Percentiles rank a stretch among this genome's conserved stretches.
phyloP scores from a whole-genome alignment of 2,329 filamentous ascomycete species.

The Fusarium oxysporum region DNA sequence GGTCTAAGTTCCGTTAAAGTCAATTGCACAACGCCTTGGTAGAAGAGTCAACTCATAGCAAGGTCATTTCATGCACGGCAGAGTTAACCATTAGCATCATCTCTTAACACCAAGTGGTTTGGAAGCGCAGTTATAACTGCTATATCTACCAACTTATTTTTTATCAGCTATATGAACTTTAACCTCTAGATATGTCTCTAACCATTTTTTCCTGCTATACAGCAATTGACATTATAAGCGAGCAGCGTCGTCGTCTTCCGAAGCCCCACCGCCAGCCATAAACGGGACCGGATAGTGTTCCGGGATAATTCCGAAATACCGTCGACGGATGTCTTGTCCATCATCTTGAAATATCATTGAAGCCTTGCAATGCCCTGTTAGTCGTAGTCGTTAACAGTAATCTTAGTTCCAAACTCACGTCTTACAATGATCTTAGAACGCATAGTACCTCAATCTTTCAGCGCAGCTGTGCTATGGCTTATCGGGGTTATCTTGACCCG shows the following conservation, averaged over 20 bases:
- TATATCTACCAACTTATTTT: no score
- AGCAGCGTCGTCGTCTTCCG: background rate
- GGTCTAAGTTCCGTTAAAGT: no score
- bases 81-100: no score
- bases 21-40: no score
- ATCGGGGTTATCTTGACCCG: background rate
- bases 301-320: background rate
- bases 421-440: slow-evolving; percentile 2
- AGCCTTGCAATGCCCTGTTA: background rate
- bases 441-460: slow-evolving; percentile 6
- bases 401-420: background rate
- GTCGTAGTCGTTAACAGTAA: no score
- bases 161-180: no score
- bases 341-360: background rate
- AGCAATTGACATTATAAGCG: background rate
- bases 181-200: no score
- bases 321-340: background rate
- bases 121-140: no score
- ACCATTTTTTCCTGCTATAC: no score
- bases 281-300: background rate
- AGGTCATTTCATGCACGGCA: no score
- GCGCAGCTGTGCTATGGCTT: background rate
- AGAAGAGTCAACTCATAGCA: no score
- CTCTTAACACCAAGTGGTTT: no score
- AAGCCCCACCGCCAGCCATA: background rate